Conservation (phyloP, 2,329 filamentous ascomycete species). For the Chrysoporthe austroafricana region DNA sequence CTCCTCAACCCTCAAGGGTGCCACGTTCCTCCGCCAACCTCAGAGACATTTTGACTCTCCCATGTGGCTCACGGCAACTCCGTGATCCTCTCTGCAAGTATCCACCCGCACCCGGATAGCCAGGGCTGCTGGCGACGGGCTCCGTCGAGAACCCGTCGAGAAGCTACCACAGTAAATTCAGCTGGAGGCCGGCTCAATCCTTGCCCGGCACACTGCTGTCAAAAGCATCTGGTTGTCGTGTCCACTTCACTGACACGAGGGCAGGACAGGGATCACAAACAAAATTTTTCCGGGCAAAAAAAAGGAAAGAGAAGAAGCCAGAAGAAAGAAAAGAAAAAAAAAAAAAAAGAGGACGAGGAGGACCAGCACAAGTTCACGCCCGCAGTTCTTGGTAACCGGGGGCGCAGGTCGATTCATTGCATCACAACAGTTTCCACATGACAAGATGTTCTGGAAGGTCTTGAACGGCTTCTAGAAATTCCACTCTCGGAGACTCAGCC, state of each 20-base stretch:
- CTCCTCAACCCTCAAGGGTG: neutral
- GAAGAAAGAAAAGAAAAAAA: neutral
- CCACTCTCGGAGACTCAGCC: constrained; percentile 4
- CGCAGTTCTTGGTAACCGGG: neutral
- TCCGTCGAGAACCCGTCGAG: neutral
- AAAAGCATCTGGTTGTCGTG: neutral
- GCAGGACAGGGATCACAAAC: neutral
- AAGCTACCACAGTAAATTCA: neutral
- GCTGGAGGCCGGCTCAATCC: neutral
- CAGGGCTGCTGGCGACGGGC: neutral
- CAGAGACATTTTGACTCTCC: constrained; percentile 5
- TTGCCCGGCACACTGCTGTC: neutral
- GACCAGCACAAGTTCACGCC: neutral
- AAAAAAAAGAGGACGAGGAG: neutral
- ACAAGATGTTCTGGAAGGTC: constrained; percentile 1
- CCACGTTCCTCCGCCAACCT: neutral
- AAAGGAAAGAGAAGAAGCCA: neutral
- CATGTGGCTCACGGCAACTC: constrained; percentile 2
- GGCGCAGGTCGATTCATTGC: neutral
- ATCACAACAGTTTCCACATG: neutral
- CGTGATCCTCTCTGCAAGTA: neutral
- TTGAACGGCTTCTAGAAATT: constrained; percentile 1
- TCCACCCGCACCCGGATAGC: neutral
- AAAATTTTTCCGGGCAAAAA: neutral
- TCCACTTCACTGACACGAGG: no score